Evolutionary conservation across 2,329 filamentous ascomycete species (phyloP).

Genomic region (Hymenoscyphus repandus): DNA sequence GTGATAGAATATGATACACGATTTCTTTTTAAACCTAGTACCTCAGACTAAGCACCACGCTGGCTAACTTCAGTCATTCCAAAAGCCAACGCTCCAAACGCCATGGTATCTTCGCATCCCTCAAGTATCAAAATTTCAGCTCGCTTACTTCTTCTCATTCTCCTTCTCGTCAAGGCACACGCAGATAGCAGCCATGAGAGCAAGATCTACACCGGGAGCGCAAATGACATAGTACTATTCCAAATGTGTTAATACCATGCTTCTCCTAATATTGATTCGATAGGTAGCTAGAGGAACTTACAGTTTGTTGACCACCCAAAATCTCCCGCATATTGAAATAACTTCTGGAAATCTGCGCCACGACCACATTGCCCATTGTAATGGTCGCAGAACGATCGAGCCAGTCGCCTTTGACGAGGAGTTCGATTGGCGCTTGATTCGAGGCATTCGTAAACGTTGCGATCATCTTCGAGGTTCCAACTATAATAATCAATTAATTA

Average conservation of each 20-base stretch:
- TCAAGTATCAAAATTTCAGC: not conserved
- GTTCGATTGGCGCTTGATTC: slow-evolving; percentile 38
- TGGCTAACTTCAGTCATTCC: too few species aligned
- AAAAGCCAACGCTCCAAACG: not conserved
- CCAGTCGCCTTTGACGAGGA: slow-evolving; percentile 58
- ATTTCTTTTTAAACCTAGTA: too few species aligned
- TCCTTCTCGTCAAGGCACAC: slow-evolving; percentile 65
- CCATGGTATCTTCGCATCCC: not conserved
- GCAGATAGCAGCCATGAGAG: slow-evolving; percentile 60
- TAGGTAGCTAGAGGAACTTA: not conserved
- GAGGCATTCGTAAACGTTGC: slow-evolving; percentile 49
- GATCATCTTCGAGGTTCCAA: slow-evolving; percentile 48
- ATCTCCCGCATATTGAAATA: slow-evolving; percentile 53
- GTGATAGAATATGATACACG: too few species aligned
- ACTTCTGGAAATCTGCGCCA: slow-evolving; percentile 53
- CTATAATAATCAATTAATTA: slow-evolving; percentile 30
- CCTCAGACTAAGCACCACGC: too few species aligned
- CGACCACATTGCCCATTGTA: slow-evolving; percentile 39
- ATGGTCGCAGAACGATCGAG: slow-evolving; percentile 54
- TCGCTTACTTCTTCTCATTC: slow-evolving; percentile 36
- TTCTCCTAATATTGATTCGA: too few species aligned
- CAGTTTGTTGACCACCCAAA: slow-evolving; percentile 55
- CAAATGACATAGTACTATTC: slow-evolving; percentile 52
- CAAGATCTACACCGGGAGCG: slow-evolving; percentile 60
- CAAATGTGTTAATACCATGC: not conserved